Percentiles rank a stretch among this genome's conserved stretches.
phyloP scores from a whole-genome alignment of 148 eudicot species.

The Rhododendron ferrugineum region DNA sequence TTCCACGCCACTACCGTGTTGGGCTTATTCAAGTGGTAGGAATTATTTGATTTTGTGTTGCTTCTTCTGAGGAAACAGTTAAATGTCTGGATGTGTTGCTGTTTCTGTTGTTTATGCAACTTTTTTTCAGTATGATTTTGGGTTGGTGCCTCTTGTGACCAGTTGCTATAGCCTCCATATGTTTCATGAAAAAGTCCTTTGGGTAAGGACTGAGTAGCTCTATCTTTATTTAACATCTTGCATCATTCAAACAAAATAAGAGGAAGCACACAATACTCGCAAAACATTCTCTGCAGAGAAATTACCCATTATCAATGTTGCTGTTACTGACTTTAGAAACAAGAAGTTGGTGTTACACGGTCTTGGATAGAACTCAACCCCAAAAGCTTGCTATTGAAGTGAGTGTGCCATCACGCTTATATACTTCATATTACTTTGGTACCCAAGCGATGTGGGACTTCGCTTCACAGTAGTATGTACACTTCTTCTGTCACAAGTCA shows the following conservation, averaged over 20 bases:
- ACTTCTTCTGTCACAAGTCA: background rate
- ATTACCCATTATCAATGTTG: background rate
- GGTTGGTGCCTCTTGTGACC: background rate
- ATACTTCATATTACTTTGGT: background rate
- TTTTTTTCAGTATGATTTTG: background rate
- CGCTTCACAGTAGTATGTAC: background rate
- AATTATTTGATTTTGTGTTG: background rate
- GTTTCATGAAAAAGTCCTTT: background rate
- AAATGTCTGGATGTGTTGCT: background rate
- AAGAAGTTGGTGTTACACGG: background rate
- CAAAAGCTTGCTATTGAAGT: background rate
- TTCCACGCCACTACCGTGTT: slow-evolving; percentile 93
- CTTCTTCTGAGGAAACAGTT: background rate
- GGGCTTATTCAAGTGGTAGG: slow-evolving; percentile 96
- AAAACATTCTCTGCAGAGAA: background rate
- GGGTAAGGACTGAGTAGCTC: background rate
- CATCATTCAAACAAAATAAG: background rate
- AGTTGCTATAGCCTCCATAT: background rate
- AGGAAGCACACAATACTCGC: background rate
- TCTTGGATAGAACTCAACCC: background rate
- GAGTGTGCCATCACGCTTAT: background rate
- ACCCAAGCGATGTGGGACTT: background rate
- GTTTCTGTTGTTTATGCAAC: background rate
- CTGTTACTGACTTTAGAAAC: background rate
- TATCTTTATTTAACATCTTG: background rate